Conservation (phyloP, 78 protist species). For the Thecamonas trahens region DNA sequence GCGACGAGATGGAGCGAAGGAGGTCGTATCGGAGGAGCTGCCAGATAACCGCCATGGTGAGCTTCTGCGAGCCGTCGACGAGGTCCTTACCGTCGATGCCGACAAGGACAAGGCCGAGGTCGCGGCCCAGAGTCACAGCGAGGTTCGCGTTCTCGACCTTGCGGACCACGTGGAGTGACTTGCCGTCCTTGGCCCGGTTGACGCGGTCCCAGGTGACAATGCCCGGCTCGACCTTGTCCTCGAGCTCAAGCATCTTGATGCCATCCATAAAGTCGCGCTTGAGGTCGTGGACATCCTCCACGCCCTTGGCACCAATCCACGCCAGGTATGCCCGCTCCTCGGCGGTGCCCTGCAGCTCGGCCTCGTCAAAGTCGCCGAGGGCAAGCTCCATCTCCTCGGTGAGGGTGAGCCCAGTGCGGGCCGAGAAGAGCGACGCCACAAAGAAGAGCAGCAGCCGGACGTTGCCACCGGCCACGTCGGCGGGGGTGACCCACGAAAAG, state of each 20-base stretch:
- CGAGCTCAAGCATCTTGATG: conserved; percentile 63
- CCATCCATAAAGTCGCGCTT: conserved; percentile 81
- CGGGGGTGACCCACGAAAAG: conserved; percentile 63
- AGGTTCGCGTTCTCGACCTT: conserved; percentile 76
- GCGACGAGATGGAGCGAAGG: conserved; percentile 15
- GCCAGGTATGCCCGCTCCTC: conserved; percentile 84
- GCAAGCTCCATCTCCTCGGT: conserved; percentile 33
- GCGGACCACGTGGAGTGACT: conserved; percentile 42
- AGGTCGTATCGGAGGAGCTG: conserved; percentile 71
- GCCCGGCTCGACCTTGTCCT: conserved; percentile 83
- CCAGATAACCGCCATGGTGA: conserved; percentile 74
- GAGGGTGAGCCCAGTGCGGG: conserved; percentile 70
- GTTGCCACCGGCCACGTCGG: conserved; percentile 75
- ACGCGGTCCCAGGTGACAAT: conserved; percentile 54
- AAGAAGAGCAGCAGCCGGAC: conserved; percentile 88
- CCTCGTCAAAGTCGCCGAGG: conserved; percentile 17
- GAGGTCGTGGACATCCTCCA: conserved; percentile 69
- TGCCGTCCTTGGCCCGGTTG: conserved; percentile 50
- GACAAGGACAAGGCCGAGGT: conserved; percentile 46
- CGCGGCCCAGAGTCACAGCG: conserved; percentile 54
- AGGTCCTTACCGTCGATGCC: conserved; percentile 80
- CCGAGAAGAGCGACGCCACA: conserved; percentile 90
- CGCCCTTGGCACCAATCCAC: conserved; percentile 82
- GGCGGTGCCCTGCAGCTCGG: conserved; percentile 74
- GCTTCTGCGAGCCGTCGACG: conserved; percentile 66